A percentile compares a stretch with the other conserved stretches of the same genome.
These are phyloP conservation scores for Polygonum aviculare DNA, from an alignment of 148 eudicot species.

Conservation along the genomic window DNA sequence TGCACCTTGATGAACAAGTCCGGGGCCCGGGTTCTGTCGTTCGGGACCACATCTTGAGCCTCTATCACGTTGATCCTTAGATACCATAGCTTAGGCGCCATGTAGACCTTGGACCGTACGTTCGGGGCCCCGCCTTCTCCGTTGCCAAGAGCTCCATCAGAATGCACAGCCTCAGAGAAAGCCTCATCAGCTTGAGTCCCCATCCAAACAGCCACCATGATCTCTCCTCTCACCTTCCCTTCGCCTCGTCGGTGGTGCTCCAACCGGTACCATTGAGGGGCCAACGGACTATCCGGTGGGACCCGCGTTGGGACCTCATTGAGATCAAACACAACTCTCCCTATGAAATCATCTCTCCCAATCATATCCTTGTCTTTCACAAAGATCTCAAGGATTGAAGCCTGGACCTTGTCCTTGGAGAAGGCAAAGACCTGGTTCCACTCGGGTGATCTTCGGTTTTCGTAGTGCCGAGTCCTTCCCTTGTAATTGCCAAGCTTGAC, in stretches of 20 bases:
- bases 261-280: constrained; percentile 68
- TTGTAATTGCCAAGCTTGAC: constrained; percentile 69
- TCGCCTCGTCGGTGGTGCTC: constrained; percentile 54
- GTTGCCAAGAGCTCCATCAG: constrained; percentile 53
- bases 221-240: constrained; percentile 44
- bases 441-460: constrained; percentile 53
- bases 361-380: constrained; percentile 55
- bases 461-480: constrained; percentile 54
- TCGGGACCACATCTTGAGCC: constrained; percentile 60
- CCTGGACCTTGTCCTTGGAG: constrained; percentile 55
- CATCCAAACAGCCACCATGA: constrained; percentile 77
- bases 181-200: constrained; percentile 85
- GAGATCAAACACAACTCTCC: constrained; percentile 54
- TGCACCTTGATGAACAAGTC: constrained; percentile 53
- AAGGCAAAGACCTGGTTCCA: constrained; percentile 78
- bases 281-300: constrained; percentile 74
- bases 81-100: constrained; percentile 73
- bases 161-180: constrained; percentile 68
- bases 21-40: constrained; percentile 40
- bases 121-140: constrained; percentile 57
- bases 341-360: constrained; percentile 56
- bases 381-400: constrained; percentile 45
- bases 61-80: constrained; percentile 66
- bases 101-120: constrained; percentile 61
- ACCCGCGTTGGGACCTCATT: constrained; percentile 63